A percentile compares a stretch with the other conserved stretches of the same genome.
Conservation (phyloP, 108 stramenopile genomes). For the Heterococcus sp. region DNA sequence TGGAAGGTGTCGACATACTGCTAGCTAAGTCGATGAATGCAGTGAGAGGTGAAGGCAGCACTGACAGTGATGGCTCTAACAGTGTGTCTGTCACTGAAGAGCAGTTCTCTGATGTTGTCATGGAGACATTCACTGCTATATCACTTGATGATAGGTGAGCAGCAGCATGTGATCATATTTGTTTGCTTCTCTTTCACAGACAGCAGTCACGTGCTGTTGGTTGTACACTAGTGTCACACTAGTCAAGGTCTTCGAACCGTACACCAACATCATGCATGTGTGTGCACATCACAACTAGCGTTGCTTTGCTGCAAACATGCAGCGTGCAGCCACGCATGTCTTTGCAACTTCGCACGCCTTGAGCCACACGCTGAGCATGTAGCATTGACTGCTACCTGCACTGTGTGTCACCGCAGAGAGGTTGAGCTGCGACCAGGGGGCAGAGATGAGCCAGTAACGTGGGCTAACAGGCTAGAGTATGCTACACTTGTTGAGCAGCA, state of each 20-base stretch:
- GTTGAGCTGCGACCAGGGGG: conserved; percentile 49
- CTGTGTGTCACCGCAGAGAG: conserved; percentile 11
- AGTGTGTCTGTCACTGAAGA: conserved; percentile 7
- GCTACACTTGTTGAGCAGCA: conserved; percentile 29
- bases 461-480: conserved; percentile 47
- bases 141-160: conserved; percentile 18
- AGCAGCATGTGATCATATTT: neutral
- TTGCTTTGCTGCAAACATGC: too few species aligned
- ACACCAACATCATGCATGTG: too few species aligned
- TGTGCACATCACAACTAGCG: too few species aligned
- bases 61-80: neutral
- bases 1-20: conserved; percentile 27
- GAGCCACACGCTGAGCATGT: too few species aligned
- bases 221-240: too few species aligned
- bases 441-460: conserved; percentile 46
- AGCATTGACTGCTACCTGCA: neutral
- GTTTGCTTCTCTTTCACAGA: too few species aligned
- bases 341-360: too few species aligned
- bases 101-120: conserved; percentile 24
- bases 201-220: too few species aligned
- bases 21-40: conserved; percentile 20
- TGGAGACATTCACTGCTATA: conserved; percentile 46
- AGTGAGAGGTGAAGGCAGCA: neutral
- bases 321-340: too few species aligned
- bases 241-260: too few species aligned